Base-by-base conservation (phyloP, 192 early-diverging fungal species). In the Coemansia sp. region DNA sequence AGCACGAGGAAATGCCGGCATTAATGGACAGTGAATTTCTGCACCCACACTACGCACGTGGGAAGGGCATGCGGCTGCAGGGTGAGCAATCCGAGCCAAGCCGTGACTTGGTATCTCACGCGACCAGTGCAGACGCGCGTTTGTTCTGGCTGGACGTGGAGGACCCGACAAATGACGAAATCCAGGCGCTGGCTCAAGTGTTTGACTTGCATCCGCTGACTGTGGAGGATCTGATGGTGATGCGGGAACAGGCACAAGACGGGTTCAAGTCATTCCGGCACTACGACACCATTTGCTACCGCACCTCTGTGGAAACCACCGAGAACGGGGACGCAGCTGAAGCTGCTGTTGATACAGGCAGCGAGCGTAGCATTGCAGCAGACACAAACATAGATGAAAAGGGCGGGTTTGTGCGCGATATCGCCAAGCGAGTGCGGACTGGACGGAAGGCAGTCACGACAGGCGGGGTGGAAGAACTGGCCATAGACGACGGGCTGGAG, bases 121-220 rank as follows among this genome's bases (percentile, higher is more conserved):
- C 70, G 38, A 15, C 69, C 65, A 6, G 80, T 62, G 33, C 72
- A 51, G n/a, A 58, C 70, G 23, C 68, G 70, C 21, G 73, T 45
- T 41, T 88, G 55, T 78, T 82, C 60, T 90, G 88, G 88, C 54
- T 90, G n/a, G 86, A 90, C 70, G 73, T 86, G 14, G 63, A 82
- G 30, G 65, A 80, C 16, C 86, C 86, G 2, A 84, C 80, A 0
- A 80, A 84, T 18, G 69, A 68, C 42, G 87, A 90, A 55, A 85
- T 88, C 55, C 51, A 60, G 5, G 80, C 80, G 37, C 52, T 88
- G 41, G 78, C 47, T 26, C 59, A 84, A 72, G 77, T 92, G 15
- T 93, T 94, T 51, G 83, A 78, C 19, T 86, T 97, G 20, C 94
- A 97, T 67, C 91, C 93, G 28, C 70, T 97, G 39, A 94, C 94